Percentiles rank a stretch among this genome's conserved stretches.
Evolutionary conservation across 1,284 basidiomycete species (phyloP).

Genomic region (Tilletia caries): DNA sequence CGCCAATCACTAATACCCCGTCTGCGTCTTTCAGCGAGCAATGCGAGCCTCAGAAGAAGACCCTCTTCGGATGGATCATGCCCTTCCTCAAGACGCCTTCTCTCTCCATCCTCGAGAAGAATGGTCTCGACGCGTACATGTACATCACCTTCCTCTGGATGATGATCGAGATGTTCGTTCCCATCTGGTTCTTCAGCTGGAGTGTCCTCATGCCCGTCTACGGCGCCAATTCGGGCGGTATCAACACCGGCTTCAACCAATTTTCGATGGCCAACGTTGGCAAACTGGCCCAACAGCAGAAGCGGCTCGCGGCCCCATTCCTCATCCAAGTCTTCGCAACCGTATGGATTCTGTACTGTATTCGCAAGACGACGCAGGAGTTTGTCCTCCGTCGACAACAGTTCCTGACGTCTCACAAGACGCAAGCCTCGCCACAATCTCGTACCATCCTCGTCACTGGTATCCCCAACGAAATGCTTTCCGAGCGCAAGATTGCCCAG

Average conservation of each 20-base stretch:
- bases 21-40: conserved; percentile 30
- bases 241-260: conserved; percentile 65
- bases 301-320: conserved; percentile 41
- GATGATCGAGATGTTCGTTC: conserved; percentile 73
- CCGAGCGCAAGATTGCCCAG: conserved; percentile 64
- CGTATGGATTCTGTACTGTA: conserved; percentile 75
- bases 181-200: conserved; percentile 60
- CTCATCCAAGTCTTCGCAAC: conserved; percentile 46
- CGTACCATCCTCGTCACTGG: conserved; percentile 85
- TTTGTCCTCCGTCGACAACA: conserved; percentile 78
- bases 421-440: conserved; percentile 73
- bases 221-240: conserved; percentile 54
- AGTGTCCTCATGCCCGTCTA: conserved; percentile 64
- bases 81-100: conserved; percentile 51
- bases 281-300: conserved; percentile 29
- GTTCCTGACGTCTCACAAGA: conserved; percentile 72
- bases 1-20: neutral
- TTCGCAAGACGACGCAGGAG: conserved; percentile 74
- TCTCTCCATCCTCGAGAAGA: conserved; percentile 57
- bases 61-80: conserved; percentile 55
- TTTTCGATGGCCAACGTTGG: conserved; percentile 64
- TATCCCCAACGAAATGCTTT: conserved; percentile 74
- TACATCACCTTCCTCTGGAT: conserved; percentile 81
- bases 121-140: conserved; percentile 90
- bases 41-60: conserved; percentile 49